Evolutionary conservation across 2,329 filamentous ascomycete genomes (phyloP).

Genomic region (Setomelanomma holmii): DNA sequence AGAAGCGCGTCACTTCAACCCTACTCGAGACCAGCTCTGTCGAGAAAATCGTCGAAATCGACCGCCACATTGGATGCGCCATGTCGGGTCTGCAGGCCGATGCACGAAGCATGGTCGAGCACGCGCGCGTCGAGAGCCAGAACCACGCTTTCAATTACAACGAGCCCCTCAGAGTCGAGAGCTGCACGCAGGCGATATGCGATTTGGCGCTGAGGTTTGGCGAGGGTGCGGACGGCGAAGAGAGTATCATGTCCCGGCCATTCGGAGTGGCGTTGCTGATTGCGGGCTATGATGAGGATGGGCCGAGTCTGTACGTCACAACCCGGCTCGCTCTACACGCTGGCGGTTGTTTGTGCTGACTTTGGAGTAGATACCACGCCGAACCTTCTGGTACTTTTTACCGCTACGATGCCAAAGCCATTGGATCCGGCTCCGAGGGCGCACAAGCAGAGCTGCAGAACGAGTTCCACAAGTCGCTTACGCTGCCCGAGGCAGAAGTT

Average conservation of each 20-base stretch:
- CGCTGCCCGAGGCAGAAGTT: slow-evolving; percentile 90
- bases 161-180: slow-evolving; percentile 93
- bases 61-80: slow-evolving; percentile 97
- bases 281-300: slow-evolving; percentile 96
- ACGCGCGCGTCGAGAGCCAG: slow-evolving; percentile 96
- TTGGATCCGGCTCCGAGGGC: slow-evolving; percentile 95
- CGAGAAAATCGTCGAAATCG: slow-evolving; percentile 99
- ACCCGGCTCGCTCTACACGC: background rate
- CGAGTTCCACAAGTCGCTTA: slow-evolving; percentile 98
- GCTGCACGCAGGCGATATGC: slow-evolving; percentile 98
- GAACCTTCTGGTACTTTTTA: slow-evolving; percentile 99
- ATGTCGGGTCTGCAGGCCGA: slow-evolving; percentile 99
- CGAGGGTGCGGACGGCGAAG: slow-evolving; percentile 95
- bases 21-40: slow-evolving; percentile 97
- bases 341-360: slow-evolving; percentile 4
- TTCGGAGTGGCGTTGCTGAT: slow-evolving; percentile 97
- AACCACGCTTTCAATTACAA: slow-evolving; percentile 98
- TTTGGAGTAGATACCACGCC: slow-evolving; percentile 77
- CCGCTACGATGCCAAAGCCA: slow-evolving; percentile 98
- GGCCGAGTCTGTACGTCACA: slow-evolving; percentile 76
- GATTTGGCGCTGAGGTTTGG: slow-evolving; percentile 95
- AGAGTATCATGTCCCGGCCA: slow-evolving; percentile 97
- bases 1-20: slow-evolving; percentile 98
- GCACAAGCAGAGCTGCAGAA: slow-evolving; percentile 98
- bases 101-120: slow-evolving; percentile 96